These are phyloP conservation scores for Chlorella sorokiniana DNA, from an alignment of 139 green algal genomes.

Conservation along the genomic window DNA sequence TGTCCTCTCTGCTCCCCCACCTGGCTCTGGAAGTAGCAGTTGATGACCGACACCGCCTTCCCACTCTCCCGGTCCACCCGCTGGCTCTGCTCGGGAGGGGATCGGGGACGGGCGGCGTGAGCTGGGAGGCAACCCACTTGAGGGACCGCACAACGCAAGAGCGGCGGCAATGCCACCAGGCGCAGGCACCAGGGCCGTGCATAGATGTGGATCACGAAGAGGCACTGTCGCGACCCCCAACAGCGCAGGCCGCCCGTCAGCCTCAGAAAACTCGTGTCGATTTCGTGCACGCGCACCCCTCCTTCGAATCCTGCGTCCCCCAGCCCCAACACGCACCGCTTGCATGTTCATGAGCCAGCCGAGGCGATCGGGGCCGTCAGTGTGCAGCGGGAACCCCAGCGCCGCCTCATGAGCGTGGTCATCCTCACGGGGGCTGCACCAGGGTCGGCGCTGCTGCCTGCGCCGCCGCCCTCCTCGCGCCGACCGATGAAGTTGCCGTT, in stretches of 20 bases:
- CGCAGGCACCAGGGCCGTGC: too few species aligned
- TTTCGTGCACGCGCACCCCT: too few species aligned
- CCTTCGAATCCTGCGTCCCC: too few species aligned
- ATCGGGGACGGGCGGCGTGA: neutral
- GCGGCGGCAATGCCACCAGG: too few species aligned
- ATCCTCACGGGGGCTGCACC: conserved; percentile 17
- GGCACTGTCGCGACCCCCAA: too few species aligned
- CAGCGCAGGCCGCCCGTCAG: too few species aligned
- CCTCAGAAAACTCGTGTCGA: too few species aligned
- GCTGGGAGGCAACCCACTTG: neutral
- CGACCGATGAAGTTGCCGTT: conserved; percentile 37
- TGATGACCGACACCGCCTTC: conserved; percentile 72
- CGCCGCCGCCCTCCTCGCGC: neutral
- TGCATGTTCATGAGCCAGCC: conserved; percentile 96
- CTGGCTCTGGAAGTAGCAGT: conserved; percentile 96
- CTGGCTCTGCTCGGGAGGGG: conserved; percentile 59
- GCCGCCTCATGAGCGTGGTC: conserved; percentile 71
- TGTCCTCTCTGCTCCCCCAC: too few species aligned
- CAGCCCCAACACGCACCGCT: conserved; percentile 54
- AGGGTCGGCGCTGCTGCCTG: neutral
- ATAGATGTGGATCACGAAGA: too few species aligned
- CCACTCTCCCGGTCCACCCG: conserved; percentile 84
- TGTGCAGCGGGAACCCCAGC: conserved; percentile 82
- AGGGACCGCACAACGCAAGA: neutral
- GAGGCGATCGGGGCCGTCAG: conserved; percentile 70